phyloP scores from a whole-genome alignment of 345 rosid species.

The Salix caprea region DNA sequence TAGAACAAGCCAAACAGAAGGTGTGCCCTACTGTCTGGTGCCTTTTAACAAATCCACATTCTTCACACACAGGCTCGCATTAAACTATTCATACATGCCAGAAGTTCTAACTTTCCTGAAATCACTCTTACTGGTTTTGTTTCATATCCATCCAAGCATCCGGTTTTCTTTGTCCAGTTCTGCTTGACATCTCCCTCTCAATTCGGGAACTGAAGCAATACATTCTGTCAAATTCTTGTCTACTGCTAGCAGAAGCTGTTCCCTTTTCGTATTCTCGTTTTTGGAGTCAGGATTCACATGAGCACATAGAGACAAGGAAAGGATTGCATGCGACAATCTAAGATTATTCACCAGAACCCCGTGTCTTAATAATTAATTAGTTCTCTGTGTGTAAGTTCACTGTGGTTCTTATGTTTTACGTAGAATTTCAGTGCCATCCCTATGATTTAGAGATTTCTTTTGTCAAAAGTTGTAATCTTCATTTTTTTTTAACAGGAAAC shows the following conservation, averaged over 20 bases:
- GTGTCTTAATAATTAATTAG: neutral
- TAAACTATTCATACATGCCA: neutral
- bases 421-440: neutral
- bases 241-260: conserved; percentile 3
- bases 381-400: neutral
- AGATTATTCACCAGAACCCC: neutral
- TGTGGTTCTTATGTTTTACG: neutral
- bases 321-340: neutral
- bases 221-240: conserved; percentile 21
- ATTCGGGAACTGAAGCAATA: conserved; percentile 7
- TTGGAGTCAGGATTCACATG: conserved; percentile 36
- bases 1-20: conserved; percentile 23
- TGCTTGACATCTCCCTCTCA: conserved; percentile 43
- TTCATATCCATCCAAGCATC: neutral
- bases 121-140: conserved; percentile 16
- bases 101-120: conserved; percentile 9
- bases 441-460: neutral
- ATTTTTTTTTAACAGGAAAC: no score
- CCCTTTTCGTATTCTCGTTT: conserved; percentile 17
- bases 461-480: no score
- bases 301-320: neutral
- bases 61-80: conserved; percentile 7
- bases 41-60: conserved; percentile 4
- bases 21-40: neutral
- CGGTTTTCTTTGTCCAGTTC: conserved; percentile 31